These are phyloP conservation scores for Phaseolus coccineus DNA, from an alignment of 331 rosid genomes.

Conservation along the genomic window DNA sequence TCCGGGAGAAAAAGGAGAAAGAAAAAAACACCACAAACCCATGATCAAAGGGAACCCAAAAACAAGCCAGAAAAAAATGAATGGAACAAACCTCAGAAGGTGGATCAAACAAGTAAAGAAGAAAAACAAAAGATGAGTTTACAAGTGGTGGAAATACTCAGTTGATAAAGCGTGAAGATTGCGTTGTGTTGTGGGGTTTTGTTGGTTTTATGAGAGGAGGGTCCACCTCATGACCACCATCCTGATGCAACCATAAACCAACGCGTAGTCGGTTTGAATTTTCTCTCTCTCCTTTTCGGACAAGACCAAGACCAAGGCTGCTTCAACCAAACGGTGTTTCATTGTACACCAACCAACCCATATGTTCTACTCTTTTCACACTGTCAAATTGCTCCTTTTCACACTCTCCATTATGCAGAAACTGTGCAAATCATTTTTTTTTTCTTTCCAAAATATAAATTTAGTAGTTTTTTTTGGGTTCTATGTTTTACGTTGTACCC, in stretches of 20 bases:
- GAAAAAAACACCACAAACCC: constrained; percentile 5
- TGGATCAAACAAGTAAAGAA: neutral
- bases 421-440: neutral
- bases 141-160: neutral
- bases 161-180: neutral
- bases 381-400: neutral
- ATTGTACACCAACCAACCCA: neutral
- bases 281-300: neutral
- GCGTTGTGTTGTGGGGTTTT: neutral
- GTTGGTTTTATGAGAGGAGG: neutral
- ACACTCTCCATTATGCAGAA: neutral
- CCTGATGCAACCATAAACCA: neutral
- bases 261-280: constrained; percentile 36
- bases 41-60: constrained; percentile 22
- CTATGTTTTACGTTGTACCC: too few species aligned
- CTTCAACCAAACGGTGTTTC: neutral
- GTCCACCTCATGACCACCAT: neutral
- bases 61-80: neutral
- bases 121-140: neutral
- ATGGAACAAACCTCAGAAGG: constrained; percentile 52
- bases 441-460: too few species aligned
- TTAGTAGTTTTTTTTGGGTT: too few species aligned
- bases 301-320: neutral
- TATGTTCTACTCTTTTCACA: neutral
- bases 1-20: constrained; percentile 9